Evolutionary conservation across 345 rosid species (phyloP), one percentile per base, ranked within the genome.

Genomic region (Chamaenerion angustifolium): DNA sequence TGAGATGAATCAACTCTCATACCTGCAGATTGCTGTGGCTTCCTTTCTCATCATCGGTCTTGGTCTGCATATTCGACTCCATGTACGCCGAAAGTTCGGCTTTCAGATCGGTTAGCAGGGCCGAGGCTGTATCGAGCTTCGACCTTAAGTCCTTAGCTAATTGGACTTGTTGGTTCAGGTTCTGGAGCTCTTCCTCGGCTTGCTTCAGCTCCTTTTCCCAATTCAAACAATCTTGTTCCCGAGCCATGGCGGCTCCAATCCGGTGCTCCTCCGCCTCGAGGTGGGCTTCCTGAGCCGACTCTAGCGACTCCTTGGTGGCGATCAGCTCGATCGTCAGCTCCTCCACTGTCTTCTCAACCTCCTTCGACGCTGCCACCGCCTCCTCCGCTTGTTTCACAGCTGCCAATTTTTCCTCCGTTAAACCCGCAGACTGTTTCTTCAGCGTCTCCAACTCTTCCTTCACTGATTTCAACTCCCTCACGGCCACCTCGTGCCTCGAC

Each of bases 231-330:
- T 90, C 95, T 62, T 83, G 96, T 63, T 90, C 98, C 54, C 69
- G 79, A 42, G 80, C 80, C 82, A 90, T 67, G 40, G 85, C 77
- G 19, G 92, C 92, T 57, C 95, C 95, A 7, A 90, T 72, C 57
- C 85, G 85, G 54, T 73, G 79, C 42, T 86, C 96, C 76, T 90
- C 98, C 2, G 96, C 98, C 62, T 90, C 95, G 72, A 90, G 56
- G 65, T 90, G 98, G 21, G 95, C 76, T 52, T 94, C 82, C 63
- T 90, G 98, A 6, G 96, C 89, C 49, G 87, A 79, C 62, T 86
- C 94, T 43, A 86, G 57, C 45, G 85, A 63, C 70, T 90, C 89
- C 61, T 83, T 90, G 16, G 85, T 56, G 51, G 94, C 73, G 60
- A 90, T 83, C 64, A 90, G 54, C 72, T 86, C 96, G 58, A 86